Conservation (phyloP, 176 grass and related monocot species). For the Tuctoria greenei region DNA sequence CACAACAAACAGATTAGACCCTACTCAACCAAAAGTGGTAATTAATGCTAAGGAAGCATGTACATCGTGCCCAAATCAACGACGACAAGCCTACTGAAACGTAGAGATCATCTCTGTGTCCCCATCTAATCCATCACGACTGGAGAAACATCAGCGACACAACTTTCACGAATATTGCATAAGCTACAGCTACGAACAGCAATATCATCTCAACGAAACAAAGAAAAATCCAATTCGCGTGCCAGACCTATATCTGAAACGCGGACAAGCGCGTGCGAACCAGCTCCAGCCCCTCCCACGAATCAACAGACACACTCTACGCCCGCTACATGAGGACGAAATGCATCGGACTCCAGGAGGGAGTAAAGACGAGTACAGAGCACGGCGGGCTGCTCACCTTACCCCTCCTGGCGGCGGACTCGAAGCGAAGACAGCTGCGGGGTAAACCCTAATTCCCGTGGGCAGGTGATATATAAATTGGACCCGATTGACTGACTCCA, state of each 20-base stretch:
- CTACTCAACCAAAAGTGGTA: too few species aligned
- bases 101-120: too few species aligned
- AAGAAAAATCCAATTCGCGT: neutral
- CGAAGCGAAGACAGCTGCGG: constrained; percentile 27
- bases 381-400: constrained; percentile 24
- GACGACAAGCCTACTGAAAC: neutral
- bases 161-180: neutral
- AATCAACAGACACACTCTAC: neutral
- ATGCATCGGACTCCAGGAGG: neutral
- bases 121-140: too few species aligned
- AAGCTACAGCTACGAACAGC: neutral
- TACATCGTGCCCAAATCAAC: neutral
- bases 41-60: neutral
- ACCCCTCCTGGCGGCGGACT: constrained; percentile 15
- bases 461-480: constrained; percentile 22
- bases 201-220: neutral
- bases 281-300: neutral
- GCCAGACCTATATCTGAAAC: neutral
- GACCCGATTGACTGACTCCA: neutral
- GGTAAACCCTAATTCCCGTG: constrained; percentile 45
- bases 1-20: too few species aligned
- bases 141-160: neutral
- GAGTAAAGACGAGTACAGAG: neutral
- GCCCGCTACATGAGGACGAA: neutral
- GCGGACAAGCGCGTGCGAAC: neutral